Base-by-base conservation (phyloP, 192 early-diverging fungal genomes). In the Umbelopsis vinacea region DNA sequence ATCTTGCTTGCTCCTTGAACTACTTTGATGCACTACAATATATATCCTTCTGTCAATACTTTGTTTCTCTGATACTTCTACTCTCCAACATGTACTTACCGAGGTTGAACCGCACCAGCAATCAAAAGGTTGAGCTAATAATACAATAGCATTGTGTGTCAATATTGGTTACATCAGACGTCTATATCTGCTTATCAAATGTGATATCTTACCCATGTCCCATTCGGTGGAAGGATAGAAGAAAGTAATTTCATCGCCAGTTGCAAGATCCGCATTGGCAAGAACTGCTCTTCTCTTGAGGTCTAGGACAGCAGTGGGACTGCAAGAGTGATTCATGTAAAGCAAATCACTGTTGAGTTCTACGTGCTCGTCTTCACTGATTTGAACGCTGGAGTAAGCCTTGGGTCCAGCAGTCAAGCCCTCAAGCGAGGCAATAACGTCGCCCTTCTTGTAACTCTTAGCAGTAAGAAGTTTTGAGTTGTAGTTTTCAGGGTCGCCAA, bases 151-250 rank as follows among this genome's bases (percentile, higher is more conserved):
- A 15, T 50, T 6, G 6, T 21, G 15, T 9, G 29, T 60, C 8
- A 50, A 6, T 22, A 43, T 53, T 26, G 24, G 4, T 46, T 40
- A 3, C 24, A 15, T 47, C 22, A 66, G 21, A 2, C 1, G n/a
- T 47, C 46, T 46, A 19, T 48, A 50, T 57, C 37, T 19, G 37
- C 19, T 33, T 22, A 3, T 6, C 1, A 46, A 12, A 9, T 17
- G 26, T 2, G 26, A 21, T 5, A 2, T 48, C 70, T 76, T 70
- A 74, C 81, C 85, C 87, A 88, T 88, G 60, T 88, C 87, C 87
- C 87, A 88, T 71, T 88, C 86, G 50, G 85, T 86, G n/a, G 86
- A 84, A 43, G 85, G 85, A 70, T 88, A 88, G 74, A 86, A 86
- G 75, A 88, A 86, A 19, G 83, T 84, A 52, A 86, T 24, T 70